These are phyloP conservation scores for Tephrocybe rancida DNA, from an alignment of 768 basidiomycete species.

Conservation along the genomic window DNA sequence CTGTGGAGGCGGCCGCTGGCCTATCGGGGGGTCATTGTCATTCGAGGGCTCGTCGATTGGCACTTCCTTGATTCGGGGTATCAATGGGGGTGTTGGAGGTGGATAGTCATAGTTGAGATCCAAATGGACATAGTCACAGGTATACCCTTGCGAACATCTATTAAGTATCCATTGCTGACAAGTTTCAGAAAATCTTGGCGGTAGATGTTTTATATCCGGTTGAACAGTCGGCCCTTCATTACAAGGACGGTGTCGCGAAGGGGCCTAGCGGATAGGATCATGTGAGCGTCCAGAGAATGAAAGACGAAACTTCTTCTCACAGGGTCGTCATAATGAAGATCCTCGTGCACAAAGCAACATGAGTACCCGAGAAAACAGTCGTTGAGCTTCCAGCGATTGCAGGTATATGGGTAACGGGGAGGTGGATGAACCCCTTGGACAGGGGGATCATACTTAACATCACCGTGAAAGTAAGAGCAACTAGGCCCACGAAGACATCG, in stretches of 20 bases:
- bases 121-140: constrained; percentile 24
- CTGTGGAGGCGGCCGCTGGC: constrained; percentile 17
- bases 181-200: constrained; percentile 17
- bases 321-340: constrained; percentile 14
- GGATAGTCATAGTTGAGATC: constrained; percentile 25
- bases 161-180: constrained; percentile 36
- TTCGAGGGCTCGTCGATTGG: not conserved
- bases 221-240: not conserved
- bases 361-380: constrained; percentile 11
- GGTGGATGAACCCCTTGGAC: constrained; percentile 18
- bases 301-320: not conserved
- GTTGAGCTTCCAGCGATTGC: constrained; percentile 1
- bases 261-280: not conserved
- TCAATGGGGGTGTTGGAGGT: not conserved
- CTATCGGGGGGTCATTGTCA: constrained; percentile 19
- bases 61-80: not conserved
- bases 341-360: constrained; percentile 14
- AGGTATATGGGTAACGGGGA: constrained; percentile 9
- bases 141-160: constrained; percentile 22
- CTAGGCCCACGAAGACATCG: constrained; percentile 11
- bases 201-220: no score
- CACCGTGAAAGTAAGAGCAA: constrained; percentile 16
- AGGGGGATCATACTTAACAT: constrained; percentile 17
- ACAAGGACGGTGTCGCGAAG: not conserved
- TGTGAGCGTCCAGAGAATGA: not conserved